Base-by-base conservation (phyloP, 768 basidiomycete genomes). In the Pholiota molesta region DNA sequence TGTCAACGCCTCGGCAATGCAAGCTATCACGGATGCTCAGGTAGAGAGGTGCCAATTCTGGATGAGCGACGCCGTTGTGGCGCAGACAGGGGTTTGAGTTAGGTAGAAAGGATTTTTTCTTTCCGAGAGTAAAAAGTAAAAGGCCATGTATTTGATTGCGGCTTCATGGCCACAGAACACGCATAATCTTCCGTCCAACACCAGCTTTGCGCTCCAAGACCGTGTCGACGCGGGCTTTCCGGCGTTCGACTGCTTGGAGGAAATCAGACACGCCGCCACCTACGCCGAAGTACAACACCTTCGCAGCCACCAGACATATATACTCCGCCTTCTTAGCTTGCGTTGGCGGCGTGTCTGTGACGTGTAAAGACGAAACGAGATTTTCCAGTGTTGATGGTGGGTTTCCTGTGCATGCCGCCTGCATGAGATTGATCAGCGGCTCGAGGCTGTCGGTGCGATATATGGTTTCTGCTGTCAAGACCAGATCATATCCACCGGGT, bases 281-380 rank as follows among this genome's bases (percentile, higher is more conserved):
- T 4, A 98, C 94, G 7, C 97, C 97, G 72, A 99, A 98, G 72
- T 98, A 98, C n/a, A 98, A 74, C 14, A 94, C 83, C 73, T 98
- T 99, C 1, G 92, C 93, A 2, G 95, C 95, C 2, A 97, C 90
- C 9, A 97, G 83, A 66, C 90, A 93, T 6, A 81, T 49, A 64
- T 72, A 74, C 16, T 26, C 11, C 3, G 9, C 13, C 11, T 60
- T 60, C 29, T 47, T 47, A 16, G 62, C 39, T 16, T 51, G 14
- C 6, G 39, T 9, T 51, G 28, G 4, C 0, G 23, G 47, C 5
- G 47, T 26, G 7, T 57, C 21, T 23, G 9, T 37, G 5, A 57
- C 57, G n/a, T 35, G 23, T 51, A 52, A 52, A 5, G 63, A 45
- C 7, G 66, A 57, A 6, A 61, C 53, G n/a, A 61, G 51, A 14